Conservation (phyloP, 148 eudicot genomes). For the Camellia lanceoleosa region DNA sequence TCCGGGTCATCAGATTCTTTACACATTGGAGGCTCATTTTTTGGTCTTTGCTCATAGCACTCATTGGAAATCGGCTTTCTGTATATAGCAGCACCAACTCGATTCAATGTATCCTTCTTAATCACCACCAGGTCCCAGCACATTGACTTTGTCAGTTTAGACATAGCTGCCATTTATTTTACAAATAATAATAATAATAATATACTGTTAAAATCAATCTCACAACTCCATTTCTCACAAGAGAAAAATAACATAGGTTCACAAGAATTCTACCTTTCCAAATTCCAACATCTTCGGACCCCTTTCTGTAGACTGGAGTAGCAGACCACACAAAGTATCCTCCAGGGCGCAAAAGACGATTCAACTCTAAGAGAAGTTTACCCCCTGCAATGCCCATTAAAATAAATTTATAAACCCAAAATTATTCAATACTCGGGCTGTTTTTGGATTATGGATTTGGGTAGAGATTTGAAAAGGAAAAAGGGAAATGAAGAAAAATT, state of each 20-base stretch:
- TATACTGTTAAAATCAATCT: background rate
- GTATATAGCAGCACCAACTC: slow-evolving; percentile 59
- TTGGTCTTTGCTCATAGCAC: slow-evolving; percentile 57
- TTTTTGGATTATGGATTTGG: no score
- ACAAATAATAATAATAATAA: background rate
- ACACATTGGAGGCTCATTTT: slow-evolving; percentile 45
- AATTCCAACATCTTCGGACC: slow-evolving; percentile 48
- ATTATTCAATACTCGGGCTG: background rate
- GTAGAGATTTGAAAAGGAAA: no score
- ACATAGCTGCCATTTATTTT: slow-evolving; percentile 40
- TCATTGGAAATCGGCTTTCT: slow-evolving; percentile 62
- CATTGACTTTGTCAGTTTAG: slow-evolving; percentile 58
- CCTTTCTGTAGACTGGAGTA: slow-evolving; percentile 68
- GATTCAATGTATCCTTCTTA: slow-evolving; percentile 45
- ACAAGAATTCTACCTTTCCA: slow-evolving; percentile 49
- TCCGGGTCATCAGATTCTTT: slow-evolving; percentile 47
- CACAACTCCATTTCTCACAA: background rate
- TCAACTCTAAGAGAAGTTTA: slow-evolving; percentile 69
- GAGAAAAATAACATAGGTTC: background rate
- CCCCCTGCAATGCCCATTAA: slow-evolving; percentile 47
- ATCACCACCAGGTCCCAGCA: slow-evolving; percentile 62
- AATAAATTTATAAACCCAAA: background rate
- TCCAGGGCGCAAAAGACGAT: slow-evolving; percentile 73
- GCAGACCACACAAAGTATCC: slow-evolving; percentile 85
- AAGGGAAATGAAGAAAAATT: no score